phyloP scores from a whole-genome alignment of 129 eudicot genomes.

The Silybum marianum region DNA sequence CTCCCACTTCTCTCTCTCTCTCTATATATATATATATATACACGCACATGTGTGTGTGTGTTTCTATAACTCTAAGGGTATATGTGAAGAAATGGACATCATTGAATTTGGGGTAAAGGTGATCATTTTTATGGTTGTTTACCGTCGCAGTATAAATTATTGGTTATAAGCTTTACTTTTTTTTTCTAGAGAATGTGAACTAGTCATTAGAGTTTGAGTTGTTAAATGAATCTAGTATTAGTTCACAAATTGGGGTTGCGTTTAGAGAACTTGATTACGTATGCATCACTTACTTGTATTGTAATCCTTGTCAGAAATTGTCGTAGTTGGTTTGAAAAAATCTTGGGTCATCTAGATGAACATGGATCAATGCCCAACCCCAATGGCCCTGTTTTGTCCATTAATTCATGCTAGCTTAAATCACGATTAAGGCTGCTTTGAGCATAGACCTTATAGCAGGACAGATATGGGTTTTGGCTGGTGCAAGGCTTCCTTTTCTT shows the following conservation, averaged over 20 bases:
- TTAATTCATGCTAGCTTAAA: not conserved
- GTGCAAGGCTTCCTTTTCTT: not conserved
- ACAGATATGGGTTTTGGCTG: not conserved
- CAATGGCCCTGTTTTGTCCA: not conserved
- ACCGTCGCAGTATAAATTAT: not conserved
- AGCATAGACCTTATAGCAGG: not conserved
- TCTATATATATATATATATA: not conserved
- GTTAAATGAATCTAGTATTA: not conserved
- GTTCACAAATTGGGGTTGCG: not conserved
- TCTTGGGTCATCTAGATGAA: not conserved
- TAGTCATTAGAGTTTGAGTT: not conserved
- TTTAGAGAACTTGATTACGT: not conserved
- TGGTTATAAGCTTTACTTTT: not conserved
- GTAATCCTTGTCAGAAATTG: not conserved
- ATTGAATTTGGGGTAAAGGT: not conserved
- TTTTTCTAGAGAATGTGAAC: not conserved
- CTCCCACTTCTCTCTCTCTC: not conserved
- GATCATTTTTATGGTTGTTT: not conserved
- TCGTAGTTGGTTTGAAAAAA: not conserved
- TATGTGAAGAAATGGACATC: not conserved
- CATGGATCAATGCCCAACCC: not conserved
- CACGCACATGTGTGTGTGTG: not conserved
- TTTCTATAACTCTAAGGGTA: not conserved
- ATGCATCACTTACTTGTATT: not conserved
- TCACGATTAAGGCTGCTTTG: not conserved